Percentiles rank a stretch among this genome's conserved stretches.
Evolutionary conservation across 768 basidiomycete species (phyloP).

Genomic region (Asterophora parasitica): DNA sequence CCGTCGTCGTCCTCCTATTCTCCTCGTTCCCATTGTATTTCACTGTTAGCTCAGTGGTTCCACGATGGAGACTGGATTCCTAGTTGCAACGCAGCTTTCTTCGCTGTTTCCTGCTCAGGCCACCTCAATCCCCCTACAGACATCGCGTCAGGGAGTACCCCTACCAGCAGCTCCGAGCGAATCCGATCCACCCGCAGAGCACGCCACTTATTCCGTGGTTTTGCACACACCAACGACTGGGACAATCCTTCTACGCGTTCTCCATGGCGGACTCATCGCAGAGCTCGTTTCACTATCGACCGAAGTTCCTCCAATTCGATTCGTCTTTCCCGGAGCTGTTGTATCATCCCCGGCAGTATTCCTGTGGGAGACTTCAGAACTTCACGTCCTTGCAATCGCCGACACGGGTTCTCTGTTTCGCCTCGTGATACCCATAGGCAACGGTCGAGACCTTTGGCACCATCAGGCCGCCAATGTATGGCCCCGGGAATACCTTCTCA

Average conservation of each 20-base stretch:
- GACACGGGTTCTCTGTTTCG: constrained; percentile 68
- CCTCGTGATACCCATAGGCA: constrained; percentile 57
- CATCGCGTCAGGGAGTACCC: constrained; percentile 51
- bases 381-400: constrained; percentile 73
- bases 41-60: not conserved
- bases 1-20: not conserved
- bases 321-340: constrained; percentile 71
- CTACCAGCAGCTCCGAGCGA: constrained; percentile 38
- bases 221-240: constrained; percentile 56
- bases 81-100: constrained; percentile 61
- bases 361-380: constrained; percentile 43
- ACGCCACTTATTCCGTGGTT: constrained; percentile 62
- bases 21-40: not conserved
- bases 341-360: constrained; percentile 64
- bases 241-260: constrained; percentile 65
- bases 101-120: constrained; percentile 54
- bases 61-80: constrained; percentile 33
- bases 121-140: constrained; percentile 50
- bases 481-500: constrained; percentile 66
- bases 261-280: constrained; percentile 68
- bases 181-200: constrained; percentile 55
- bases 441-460: constrained; percentile 53
- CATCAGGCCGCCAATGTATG: constrained; percentile 48
- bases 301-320: constrained; percentile 61
- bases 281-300: constrained; percentile 75